Base-by-base conservation (phyloP, 257 asterid species). In the Forsythia viridissima region DNA sequence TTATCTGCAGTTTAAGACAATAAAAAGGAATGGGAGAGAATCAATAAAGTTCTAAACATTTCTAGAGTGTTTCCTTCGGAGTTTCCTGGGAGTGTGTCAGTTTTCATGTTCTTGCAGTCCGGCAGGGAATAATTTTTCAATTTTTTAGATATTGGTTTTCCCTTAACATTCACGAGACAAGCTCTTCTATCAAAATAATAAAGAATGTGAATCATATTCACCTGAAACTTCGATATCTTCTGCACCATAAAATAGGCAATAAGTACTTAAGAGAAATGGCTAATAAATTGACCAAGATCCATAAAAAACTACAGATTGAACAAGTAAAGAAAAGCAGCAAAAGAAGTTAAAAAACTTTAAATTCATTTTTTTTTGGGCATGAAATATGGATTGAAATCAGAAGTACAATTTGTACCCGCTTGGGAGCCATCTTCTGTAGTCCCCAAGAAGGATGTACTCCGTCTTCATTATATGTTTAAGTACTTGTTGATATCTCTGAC, bases 401-500 rank as follows among this genome's bases (percentile, higher is more conserved):
- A 21, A 43, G 51, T 43, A 59, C 30, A 57, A n/a, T 57, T 20
- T n/a, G 21, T 46, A 59, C 36, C 11, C 11, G 36, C 36, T 59
- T 10, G 70, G 38, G 18, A 63, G 16, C 15, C 69, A 63, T 63
- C 39, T 21, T 63, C 24, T 61, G 13, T 61, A 6, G 9, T 57
- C 34, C 5, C 11, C 11, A 57, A 57, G 66, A 57, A 57, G 66
- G 66, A 55, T 61, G 15, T 21, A 61, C 3, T 61, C 13, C 8
- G 15, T 21, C 15, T 61, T 61, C 9, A 21, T 63, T 63, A 21
- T 63, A 24, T 24, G 70, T 21, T 9, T 71, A n/a, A 44, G 36
- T 74, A 6, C 52, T 11, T 21, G 67, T 55, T 46, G 18, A 41
- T 48, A 12, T 80, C 77, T 76, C 83, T 88, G 71, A 82, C 76